These are phyloP conservation scores for Yueomyces sp. DNA, from an alignment of 805 yeast species.

Conservation along the genomic window DNA sequence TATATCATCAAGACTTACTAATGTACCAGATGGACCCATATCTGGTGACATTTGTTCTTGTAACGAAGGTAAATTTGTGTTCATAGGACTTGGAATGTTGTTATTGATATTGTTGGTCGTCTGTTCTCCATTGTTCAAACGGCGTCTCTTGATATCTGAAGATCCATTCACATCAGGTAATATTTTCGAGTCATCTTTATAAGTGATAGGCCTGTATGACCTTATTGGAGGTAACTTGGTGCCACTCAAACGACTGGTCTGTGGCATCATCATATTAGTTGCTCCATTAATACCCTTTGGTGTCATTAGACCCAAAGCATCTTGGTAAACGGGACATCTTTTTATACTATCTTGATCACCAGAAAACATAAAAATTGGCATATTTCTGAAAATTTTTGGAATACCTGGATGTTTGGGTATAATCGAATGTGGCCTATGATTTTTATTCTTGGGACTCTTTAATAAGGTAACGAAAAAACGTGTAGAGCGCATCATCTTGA, in stretches of 20 bases:
- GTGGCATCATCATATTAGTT: slow-evolving; percentile 1
- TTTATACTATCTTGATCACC: slow-evolving; percentile 22
- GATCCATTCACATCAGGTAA: background rate
- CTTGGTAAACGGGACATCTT: slow-evolving; percentile 27
- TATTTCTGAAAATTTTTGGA: slow-evolving; percentile 19
- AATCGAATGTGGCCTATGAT: background rate
- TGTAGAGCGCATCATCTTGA: slow-evolving; percentile 51
- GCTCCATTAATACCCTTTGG: slow-evolving; percentile 6
- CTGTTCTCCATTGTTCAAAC: background rate
- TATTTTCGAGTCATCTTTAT: slow-evolving; percentile 4
- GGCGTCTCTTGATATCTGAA: slow-evolving; percentile 11
- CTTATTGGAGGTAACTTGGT: slow-evolving; percentile 19
- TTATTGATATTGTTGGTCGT: background rate
- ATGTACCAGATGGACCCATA: background rate
- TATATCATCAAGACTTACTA: background rate
- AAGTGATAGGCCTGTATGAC: slow-evolving; percentile 23
- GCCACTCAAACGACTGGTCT: background rate
- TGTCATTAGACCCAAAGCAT: slow-evolving; percentile 21
- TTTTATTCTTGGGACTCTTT: slow-evolving; percentile 2
- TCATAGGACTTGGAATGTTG: background rate
- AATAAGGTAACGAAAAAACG: slow-evolving; percentile 29
- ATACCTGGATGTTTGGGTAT: slow-evolving; percentile 12
- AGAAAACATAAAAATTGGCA: slow-evolving; percentile 21
- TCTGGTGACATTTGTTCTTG: background rate
- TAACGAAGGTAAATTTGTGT: background rate